phyloP scores from a whole-genome alignment of 2,329 filamentous ascomycete genomes.

The Trichoderma sp. region DNA sequence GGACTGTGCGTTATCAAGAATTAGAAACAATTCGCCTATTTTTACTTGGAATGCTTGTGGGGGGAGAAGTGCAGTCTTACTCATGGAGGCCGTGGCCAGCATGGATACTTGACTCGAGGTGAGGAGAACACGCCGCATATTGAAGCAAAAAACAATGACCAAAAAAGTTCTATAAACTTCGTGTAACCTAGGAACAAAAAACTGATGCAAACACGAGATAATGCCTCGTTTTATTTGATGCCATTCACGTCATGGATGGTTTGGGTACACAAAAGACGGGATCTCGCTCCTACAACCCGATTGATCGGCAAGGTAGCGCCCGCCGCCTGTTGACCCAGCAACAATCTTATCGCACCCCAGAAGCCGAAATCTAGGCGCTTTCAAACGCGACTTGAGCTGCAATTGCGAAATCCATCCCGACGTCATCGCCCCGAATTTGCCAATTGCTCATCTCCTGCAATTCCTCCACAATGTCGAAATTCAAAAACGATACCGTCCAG shows the following conservation, averaged over 20 bases:
- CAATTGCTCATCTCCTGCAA: slow-evolving; percentile 4
- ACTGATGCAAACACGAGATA: not conserved
- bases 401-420: slow-evolving; percentile 1
- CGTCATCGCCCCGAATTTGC: slow-evolving; percentile 17
- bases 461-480: slow-evolving; percentile 34
- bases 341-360: slow-evolving; percentile 42
- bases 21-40: not conserved
- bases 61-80: slow-evolving; percentile 44
- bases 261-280: slow-evolving; percentile 6
- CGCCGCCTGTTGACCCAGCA: slow-evolving; percentile 39
- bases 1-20: slow-evolving; percentile 47
- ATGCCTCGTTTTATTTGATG: not conserved
- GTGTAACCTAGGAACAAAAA: slow-evolving; percentile 3
- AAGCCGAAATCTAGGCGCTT: slow-evolving; percentile 3
- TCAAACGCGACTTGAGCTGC: slow-evolving; percentile 23
- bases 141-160: not conserved
- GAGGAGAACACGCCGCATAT: slow-evolving; percentile 53
- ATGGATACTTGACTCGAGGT: slow-evolving; percentile 70
- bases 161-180: not conserved
- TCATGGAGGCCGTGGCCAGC: slow-evolving; percentile 60
- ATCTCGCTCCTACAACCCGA: not conserved
- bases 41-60: not conserved
- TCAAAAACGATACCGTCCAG: slow-evolving; percentile 56
- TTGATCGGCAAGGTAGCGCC: not conserved
- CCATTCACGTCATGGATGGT: not conserved